phyloP scores from a whole-genome alignment of 73 alveolate genomes.

The Strombidium stylifer region DNA sequence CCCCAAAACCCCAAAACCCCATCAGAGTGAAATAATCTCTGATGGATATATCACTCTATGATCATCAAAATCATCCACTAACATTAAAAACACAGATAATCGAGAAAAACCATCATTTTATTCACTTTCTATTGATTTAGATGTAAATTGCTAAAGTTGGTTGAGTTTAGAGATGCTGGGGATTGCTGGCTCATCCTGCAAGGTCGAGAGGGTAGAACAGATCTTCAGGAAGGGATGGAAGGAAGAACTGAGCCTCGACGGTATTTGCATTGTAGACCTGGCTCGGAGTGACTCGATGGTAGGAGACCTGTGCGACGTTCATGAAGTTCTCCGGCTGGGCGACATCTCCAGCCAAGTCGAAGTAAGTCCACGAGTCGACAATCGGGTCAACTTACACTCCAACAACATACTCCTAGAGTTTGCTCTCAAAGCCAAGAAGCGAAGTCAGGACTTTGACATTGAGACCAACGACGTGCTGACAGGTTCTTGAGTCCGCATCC shows the following conservation, averaged over 20 bases:
- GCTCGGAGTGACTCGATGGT: constrained; percentile 5
- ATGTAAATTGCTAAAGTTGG: too few species aligned
- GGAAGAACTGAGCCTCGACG: background rate
- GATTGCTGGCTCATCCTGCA: too few species aligned
- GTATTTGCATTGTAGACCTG: background rate
- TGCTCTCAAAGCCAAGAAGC: background rate
- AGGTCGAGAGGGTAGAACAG: constrained; percentile 26
- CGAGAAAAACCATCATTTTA: too few species aligned
- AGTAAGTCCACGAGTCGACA: constrained; percentile 9
- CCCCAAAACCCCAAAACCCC: too few species aligned
- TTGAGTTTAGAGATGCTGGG: too few species aligned
- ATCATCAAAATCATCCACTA: too few species aligned
- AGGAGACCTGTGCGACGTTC: background rate
- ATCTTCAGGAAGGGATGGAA: constrained; percentile 15
- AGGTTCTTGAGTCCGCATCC: background rate
- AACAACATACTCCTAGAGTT: constrained; percentile 14
- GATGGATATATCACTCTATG: too few species aligned
- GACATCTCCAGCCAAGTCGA: background rate
- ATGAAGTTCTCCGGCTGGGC: background rate
- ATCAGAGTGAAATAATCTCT: too few species aligned
- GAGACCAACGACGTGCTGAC: constrained; percentile 1
- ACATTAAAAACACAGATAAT: too few species aligned
- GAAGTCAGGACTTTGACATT: constrained; percentile 1
- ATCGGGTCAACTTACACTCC: constrained; percentile 1
- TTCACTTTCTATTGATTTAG: too few species aligned